These are phyloP conservation scores for Nidula microcarpa DNA, from an alignment of 768 basidiomycete genomes.

Conservation along the genomic window DNA sequence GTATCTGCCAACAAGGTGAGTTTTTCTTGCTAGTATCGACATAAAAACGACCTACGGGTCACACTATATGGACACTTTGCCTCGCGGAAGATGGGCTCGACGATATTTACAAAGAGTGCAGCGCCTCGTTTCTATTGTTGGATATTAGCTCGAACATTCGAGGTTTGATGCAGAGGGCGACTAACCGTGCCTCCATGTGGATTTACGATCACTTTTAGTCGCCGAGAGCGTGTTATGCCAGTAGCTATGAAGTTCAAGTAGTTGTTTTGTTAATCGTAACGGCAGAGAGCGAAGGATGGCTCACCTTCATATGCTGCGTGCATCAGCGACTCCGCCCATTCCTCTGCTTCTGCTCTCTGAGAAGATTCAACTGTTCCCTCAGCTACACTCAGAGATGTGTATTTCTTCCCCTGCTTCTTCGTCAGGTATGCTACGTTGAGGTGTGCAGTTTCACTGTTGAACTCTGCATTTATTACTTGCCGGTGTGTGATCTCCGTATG, in stretches of 20 bases:
- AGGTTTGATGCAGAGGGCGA: constrained; percentile 6
- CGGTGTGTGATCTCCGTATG: constrained; percentile 25
- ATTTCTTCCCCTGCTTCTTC: constrained; percentile 35
- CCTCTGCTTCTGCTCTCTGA: constrained; percentile 29
- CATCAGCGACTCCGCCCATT: constrained; percentile 58
- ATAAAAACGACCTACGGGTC: constrained; percentile 41
- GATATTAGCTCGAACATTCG: constrained; percentile 3
- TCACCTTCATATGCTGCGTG: constrained; percentile 61
- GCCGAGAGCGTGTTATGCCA: constrained; percentile 54
- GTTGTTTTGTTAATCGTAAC: neutral
- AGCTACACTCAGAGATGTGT: constrained; percentile 35
- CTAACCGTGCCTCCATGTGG: constrained; percentile 76
- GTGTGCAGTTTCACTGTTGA: constrained; percentile 22
- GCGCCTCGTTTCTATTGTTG: constrained; percentile 55
- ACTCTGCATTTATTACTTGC: constrained; percentile 53
- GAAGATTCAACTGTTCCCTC: constrained; percentile 30
- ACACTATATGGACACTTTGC: constrained; percentile 64
- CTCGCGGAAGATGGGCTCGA: constrained; percentile 70
- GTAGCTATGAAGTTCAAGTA: constrained; percentile 12
- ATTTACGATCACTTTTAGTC: constrained; percentile 72
- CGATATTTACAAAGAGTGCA: constrained; percentile 46
- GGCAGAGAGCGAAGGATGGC: constrained; percentile 6
- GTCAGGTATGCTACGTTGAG: constrained; percentile 52
- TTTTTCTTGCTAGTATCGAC: neutral
- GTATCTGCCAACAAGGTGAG: constrained; percentile 45